phyloP scores from a whole-genome alignment of 768 basidiomycete genomes.

The Suillus ampliporus region DNA sequence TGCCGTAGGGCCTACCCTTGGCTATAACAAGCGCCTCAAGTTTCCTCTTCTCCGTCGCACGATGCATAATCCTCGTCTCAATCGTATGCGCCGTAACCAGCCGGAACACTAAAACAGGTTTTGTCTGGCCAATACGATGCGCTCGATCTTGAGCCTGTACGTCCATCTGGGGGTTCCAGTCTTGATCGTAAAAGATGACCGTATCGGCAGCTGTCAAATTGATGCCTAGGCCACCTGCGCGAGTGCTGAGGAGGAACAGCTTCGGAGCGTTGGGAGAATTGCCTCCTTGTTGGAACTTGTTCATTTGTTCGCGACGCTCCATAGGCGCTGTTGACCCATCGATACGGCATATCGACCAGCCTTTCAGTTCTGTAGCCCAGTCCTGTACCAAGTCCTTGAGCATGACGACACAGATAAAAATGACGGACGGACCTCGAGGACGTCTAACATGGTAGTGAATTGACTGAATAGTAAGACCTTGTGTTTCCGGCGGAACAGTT shows the following conservation, averaged over 20 bases:
- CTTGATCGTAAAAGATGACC: constrained; percentile 31
- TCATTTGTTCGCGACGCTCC: constrained; percentile 86
- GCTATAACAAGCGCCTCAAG: constrained; percentile 96
- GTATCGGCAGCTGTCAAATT: constrained; percentile 79
- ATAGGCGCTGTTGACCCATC: constrained; percentile 86
- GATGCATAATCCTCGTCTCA: constrained; percentile 90
- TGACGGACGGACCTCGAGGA: constrained; percentile 73
- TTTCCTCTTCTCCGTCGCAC: constrained; percentile 85
- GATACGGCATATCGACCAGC: constrained; percentile 86
- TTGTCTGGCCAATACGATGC: constrained; percentile 94
- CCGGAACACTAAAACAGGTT: constrained; percentile 88
- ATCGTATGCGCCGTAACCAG: constrained; percentile 88
- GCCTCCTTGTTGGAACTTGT: constrained; percentile 77
- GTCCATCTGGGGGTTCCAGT: constrained; percentile 89
- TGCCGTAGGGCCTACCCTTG: constrained; percentile 56
- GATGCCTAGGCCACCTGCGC: constrained; percentile 96
- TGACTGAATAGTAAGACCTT: constrained; percentile 91
- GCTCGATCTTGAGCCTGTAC: constrained; percentile 95
- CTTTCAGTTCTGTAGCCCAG: constrained; percentile 88
- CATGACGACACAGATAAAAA: background rate
- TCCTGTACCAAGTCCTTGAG: constrained; percentile 50
- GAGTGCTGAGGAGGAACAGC: constrained; percentile 88
- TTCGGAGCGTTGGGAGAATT: constrained; percentile 64
- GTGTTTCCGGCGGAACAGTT: constrained; percentile 78
- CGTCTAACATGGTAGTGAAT: constrained; percentile 95